These are phyloP conservation scores for Melanomma pulvis-pyrius DNA, from an alignment of 495 filamentous ascomycete species.

Conservation along the genomic window DNA sequence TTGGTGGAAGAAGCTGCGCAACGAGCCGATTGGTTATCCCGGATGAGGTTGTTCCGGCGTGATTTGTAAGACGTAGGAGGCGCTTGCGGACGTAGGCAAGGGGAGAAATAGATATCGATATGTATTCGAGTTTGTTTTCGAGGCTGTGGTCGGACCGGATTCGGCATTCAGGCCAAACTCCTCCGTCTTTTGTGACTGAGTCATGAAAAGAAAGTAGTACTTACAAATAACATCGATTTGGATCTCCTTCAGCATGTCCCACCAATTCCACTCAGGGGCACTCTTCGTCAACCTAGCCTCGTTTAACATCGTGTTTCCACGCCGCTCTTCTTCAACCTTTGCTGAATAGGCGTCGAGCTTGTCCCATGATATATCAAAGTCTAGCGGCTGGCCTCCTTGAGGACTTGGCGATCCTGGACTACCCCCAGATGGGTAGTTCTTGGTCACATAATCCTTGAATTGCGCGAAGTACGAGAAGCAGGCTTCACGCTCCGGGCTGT, in stretches of 20 bases:
- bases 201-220: neutral
- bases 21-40: no score
- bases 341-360: conserved; percentile 22
- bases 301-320: neutral
- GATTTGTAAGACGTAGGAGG: no score
- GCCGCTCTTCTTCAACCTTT: neutral
- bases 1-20: neutral
- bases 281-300: neutral
- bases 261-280: conserved; percentile 32
- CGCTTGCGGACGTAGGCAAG: no score
- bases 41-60: no score
- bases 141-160: no score
- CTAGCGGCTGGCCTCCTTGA: conserved; percentile 10
- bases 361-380: conserved; percentile 22
- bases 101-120: no score
- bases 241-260: conserved; percentile 21
- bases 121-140: no score
- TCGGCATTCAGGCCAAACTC: no score
- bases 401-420: neutral
- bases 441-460: conserved; percentile 17
- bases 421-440: conserved; percentile 6
- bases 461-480: conserved; percentile 17
- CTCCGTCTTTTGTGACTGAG: neutral
- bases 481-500: conserved; percentile 12
- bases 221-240: conserved; percentile 17